Conservation (phyloP, 331 rosid genomes). For the Quercus tomentella region DNA sequence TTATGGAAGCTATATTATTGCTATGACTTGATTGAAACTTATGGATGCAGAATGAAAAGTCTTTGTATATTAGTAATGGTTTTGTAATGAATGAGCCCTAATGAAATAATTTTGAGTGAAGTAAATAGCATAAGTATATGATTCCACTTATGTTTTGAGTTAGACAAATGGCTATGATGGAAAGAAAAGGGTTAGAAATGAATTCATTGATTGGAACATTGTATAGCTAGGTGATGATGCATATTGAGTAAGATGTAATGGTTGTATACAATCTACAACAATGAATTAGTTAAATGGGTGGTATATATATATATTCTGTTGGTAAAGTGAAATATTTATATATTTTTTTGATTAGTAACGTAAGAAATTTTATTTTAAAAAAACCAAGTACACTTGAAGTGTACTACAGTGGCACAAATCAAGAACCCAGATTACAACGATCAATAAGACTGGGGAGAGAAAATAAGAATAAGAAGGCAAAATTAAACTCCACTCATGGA, state of each 20-base stretch:
- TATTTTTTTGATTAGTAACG: too few species aligned
- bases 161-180: not conserved
- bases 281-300: not conserved
- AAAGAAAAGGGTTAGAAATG: not conserved
- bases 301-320: not conserved
- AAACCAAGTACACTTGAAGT: too few species aligned
- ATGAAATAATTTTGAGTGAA: not conserved
- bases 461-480: too few species aligned
- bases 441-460: too few species aligned
- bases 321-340: not conserved
- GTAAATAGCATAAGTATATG: not conserved
- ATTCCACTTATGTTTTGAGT: not conserved
- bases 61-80: not conserved
- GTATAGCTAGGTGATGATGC: not conserved
- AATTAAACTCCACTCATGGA: too few species aligned
- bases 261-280: not conserved
- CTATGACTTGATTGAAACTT: not conserved
- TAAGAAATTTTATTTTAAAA: too few species aligned
- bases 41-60: not conserved
- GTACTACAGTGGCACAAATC: too few species aligned
- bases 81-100: not conserved
- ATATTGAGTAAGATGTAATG: not conserved
- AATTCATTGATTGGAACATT: not conserved
- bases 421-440: too few species aligned
- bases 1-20: not conserved